phyloP scores from a whole-genome alignment of 192 early-diverging fungal genomes.

The Glomus cerebriforme region DNA sequence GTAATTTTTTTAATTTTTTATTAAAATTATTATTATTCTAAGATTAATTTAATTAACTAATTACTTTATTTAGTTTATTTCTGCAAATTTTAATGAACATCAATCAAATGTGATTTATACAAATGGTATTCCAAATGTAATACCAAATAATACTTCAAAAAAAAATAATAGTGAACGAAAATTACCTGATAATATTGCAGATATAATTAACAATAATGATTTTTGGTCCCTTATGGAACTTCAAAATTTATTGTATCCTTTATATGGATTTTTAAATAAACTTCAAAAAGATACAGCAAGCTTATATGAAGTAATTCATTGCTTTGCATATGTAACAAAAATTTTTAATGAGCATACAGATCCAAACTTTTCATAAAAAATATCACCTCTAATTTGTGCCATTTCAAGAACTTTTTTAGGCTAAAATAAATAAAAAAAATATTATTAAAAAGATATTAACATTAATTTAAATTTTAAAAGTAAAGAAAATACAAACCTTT shows the following conservation, averaged over 20 bases:
- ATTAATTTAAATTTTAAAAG: neutral
- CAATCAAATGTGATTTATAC: neutral
- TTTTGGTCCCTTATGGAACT: neutral
- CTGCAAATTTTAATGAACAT: neutral
- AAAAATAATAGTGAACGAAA: neutral
- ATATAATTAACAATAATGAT: conserved; percentile 7
- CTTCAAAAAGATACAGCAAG: conserved; percentile 8
- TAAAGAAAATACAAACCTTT: neutral
- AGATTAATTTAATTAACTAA: neutral
- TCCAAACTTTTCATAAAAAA: conserved; percentile 3
- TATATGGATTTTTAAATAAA: neutral
- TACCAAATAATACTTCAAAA: neutral
- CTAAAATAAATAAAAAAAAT: conserved; percentile 2
- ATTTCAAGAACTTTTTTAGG: conserved; percentile 16
- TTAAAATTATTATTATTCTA: neutral
- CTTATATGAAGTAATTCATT: conserved; percentile 19
- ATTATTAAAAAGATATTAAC: neutral
- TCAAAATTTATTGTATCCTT: conserved; percentile 17
- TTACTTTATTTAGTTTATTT: neutral
- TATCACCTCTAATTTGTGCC: neutral
- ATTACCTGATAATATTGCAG: conserved; percentile 14
- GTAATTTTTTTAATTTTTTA: conserved; percentile 9
- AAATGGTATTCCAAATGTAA: neutral
- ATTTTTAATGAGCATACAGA: neutral
- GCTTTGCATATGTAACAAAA: conserved; percentile 9